Evolutionary conservation across 139 green algal genomes (phyloP).

Genomic region (Mychonastes homosphaera): DNA sequence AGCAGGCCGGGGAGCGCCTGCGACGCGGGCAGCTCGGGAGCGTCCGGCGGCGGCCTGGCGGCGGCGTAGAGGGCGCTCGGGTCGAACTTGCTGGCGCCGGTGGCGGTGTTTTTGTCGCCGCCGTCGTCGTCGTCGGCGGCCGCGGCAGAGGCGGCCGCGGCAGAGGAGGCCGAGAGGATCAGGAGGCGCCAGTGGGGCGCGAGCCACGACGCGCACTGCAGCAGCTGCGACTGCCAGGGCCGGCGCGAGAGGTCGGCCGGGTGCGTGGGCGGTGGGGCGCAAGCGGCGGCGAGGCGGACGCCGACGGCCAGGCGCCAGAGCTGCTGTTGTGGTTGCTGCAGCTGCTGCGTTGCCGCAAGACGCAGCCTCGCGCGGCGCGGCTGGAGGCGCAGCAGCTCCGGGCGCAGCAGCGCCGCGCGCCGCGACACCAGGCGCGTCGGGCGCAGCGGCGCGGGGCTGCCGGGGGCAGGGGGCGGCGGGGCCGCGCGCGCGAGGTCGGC

Average conservation of each 20-base stretch:
- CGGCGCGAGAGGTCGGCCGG: neutral
- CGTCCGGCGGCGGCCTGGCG: slow-evolving; percentile 43
- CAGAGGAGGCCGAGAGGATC: neutral
- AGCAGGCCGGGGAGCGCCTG: slow-evolving; percentile 27
- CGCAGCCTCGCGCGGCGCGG: neutral
- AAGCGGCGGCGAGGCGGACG: neutral
- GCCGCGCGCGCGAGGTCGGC: too few species aligned
- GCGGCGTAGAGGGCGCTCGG: slow-evolving; percentile 47
- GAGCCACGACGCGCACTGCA: slow-evolving; percentile 3
- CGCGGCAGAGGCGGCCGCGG: neutral
- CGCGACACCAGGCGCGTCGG: neutral
- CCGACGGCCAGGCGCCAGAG: slow-evolving; percentile 9
- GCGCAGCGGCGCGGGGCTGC: neutral
- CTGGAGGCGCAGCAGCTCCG: slow-evolving; percentile 2
- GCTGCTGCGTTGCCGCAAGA: neutral
- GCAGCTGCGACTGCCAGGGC: neutral
- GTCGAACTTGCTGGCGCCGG: slow-evolving; percentile 26
- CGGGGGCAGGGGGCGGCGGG: too few species aligned
- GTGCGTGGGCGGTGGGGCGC: neutral
- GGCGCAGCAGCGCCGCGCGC: neutral
- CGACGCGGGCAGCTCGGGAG: slow-evolving; percentile 28
- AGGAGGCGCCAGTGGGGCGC: slow-evolving; percentile 10
- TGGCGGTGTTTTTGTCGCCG: neutral
- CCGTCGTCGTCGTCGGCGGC: neutral
- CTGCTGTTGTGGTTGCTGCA: neutral